Conservation (phyloP, 441 rosid genomes). For the Erodium texanum region DNA sequence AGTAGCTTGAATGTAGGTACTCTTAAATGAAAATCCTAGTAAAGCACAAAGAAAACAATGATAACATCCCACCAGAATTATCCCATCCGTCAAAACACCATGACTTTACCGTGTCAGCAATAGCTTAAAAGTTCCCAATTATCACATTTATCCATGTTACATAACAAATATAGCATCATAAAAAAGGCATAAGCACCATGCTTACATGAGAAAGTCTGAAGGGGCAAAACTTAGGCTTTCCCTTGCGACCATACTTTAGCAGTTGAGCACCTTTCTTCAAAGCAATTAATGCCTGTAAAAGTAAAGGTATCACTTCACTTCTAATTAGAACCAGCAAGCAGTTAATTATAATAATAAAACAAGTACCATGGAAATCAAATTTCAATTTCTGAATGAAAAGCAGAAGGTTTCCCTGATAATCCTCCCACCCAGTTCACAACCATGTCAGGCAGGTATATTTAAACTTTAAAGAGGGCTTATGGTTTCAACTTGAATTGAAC, state of each 20-base stretch:
- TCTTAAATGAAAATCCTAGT: not conserved
- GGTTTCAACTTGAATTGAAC: not conserved
- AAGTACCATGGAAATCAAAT: not conserved
- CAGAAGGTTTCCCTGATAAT: not conserved
- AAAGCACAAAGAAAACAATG: not conserved
- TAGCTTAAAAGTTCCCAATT: not conserved
- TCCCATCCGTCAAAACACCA: not conserved
- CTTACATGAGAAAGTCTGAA: slow-evolving; percentile 90
- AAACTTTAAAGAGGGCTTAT: not conserved
- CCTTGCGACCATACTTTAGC: slow-evolving; percentile 90
- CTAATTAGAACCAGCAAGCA: too few relatives aligned
- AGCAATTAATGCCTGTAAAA: slow-evolving; percentile 63
- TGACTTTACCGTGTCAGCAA: not conserved
- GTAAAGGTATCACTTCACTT: slow-evolving; percentile 9
- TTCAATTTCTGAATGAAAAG: not conserved
- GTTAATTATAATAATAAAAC: not conserved
- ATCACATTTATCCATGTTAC: not conserved
- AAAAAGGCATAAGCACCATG: slow-evolving; percentile 12
- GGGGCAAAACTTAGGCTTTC: slow-evolving; percentile 88
- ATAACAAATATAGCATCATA: slow-evolving; percentile 2
- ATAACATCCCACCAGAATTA: not conserved
- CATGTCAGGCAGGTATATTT: not conserved
- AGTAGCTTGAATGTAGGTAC: not conserved
- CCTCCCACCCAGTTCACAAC: not conserved
- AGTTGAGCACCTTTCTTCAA: slow-evolving; percentile 92